These are phyloP conservation scores for Lodderomyces oxycetoniae DNA, from an alignment of 1,139 yeast species.

Conservation along the genomic window DNA sequence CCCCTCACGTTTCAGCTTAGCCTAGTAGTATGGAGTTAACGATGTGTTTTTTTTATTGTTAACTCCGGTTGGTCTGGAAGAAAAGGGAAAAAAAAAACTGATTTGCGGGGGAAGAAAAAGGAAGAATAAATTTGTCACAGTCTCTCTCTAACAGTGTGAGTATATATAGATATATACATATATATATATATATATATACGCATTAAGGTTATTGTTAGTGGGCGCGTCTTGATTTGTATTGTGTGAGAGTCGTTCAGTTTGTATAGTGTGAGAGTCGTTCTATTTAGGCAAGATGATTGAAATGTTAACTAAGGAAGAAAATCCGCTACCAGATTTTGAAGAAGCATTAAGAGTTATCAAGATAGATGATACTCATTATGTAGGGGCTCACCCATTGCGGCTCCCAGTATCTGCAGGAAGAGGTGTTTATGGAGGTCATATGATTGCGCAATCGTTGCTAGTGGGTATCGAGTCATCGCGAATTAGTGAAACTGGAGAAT, in stretches of 20 bases:
- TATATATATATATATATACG: background rate
- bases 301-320: slow-evolving; percentile 10
- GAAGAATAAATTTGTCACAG: slow-evolving; percentile 1
- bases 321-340: slow-evolving; percentile 27
- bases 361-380: slow-evolving; percentile 26
- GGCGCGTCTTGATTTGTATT: no score
- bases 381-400: slow-evolving; percentile 36
- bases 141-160: background rate
- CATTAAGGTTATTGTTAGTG: no score
- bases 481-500: slow-evolving; percentile 13
- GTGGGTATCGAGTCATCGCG: slow-evolving; percentile 52
- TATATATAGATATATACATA: background rate
- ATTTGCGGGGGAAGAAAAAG: background rate
- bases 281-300: no score
- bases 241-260: no score
- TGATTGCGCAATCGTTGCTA: slow-evolving; percentile 65
- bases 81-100: background rate
- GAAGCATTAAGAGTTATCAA: slow-evolving; percentile 36
- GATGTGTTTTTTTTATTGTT: no score
- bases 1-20: no score
- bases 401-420: slow-evolving; percentile 50
- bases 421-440: slow-evolving; percentile 78
- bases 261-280: no score
- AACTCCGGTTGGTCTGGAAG: background rate
- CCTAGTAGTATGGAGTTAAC: background rate